Conservation (phyloP, 2,329 filamentous ascomycete genomes). For the Pseudogymnoascus sp. region DNA sequence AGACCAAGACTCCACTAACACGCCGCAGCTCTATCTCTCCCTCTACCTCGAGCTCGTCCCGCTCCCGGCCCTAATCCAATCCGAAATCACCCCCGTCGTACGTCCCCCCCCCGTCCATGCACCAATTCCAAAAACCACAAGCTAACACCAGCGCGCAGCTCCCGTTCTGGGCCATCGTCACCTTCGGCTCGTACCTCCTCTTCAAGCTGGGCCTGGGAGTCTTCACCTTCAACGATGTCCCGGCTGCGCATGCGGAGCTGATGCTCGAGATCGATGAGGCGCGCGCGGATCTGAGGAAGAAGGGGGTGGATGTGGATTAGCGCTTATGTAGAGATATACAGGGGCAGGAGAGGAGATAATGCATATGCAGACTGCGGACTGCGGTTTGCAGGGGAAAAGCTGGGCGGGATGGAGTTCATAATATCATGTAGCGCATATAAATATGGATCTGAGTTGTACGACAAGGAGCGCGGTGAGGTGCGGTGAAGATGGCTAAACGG, state of each 20-base stretch:
- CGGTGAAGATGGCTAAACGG: not conserved
- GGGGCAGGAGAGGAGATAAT: not conserved
- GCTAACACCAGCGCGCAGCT: slow-evolving; percentile 47
- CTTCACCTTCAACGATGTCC: slow-evolving; percentile 93
- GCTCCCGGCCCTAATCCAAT: slow-evolving; percentile 68
- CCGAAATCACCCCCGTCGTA: slow-evolving; percentile 85
- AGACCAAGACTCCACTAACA: slow-evolving; percentile 13
- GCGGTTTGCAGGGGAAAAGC: not conserved
- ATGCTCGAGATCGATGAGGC: slow-evolving; percentile 77
- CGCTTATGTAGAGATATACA: not conserved
- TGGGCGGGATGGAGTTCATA: not conserved
- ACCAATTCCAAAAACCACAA: slow-evolving; percentile 5
- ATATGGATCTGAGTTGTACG: not conserved
- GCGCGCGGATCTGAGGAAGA: slow-evolving; percentile 62
- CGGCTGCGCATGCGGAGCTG: slow-evolving; percentile 81
- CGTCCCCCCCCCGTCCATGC: slow-evolving; percentile 30
- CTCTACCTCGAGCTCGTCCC: slow-evolving; percentile 79
- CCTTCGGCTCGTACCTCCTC: slow-evolving; percentile 86
- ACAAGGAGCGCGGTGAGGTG: not conserved
- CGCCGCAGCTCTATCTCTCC: slow-evolving; percentile 72
- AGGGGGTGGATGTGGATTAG: slow-evolving; percentile 57
- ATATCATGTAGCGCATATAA: slow-evolving; percentile 2
- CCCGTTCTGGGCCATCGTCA: slow-evolving; percentile 86
- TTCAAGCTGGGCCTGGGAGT: slow-evolving; percentile 89
- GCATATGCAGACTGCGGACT: not conserved